These are phyloP conservation scores for Aspergillus ruber DNA, from an alignment of 2,329 filamentous ascomycete genomes.

Conservation along the genomic window DNA sequence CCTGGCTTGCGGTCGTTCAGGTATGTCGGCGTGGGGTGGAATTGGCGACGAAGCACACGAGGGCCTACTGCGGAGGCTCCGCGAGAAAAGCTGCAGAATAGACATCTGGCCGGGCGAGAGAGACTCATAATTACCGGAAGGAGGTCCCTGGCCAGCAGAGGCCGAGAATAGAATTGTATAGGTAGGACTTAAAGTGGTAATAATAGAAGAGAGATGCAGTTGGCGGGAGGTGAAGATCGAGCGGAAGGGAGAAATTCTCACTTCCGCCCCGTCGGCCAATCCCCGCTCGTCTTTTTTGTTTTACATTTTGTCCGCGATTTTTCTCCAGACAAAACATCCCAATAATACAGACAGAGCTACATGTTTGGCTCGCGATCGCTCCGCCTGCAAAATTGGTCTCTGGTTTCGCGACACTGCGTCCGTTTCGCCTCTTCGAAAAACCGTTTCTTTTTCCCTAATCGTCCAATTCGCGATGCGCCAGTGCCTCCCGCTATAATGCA, in stretches of 20 bases:
- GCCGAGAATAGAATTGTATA: slow-evolving; percentile 8
- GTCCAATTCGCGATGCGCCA: slow-evolving; percentile 12
- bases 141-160: slow-evolving; percentile 24
- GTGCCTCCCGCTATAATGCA: slow-evolving; percentile 20
- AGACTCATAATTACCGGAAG: slow-evolving; percentile 40
- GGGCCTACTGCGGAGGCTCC: slow-evolving; percentile 30
- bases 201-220: neutral
- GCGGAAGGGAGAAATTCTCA: neutral
- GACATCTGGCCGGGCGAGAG: slow-evolving; percentile 44
- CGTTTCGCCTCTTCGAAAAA: slow-evolving; percentile 1
- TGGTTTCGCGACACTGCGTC: neutral
- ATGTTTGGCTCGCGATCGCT: neutral
- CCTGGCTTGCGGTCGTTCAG: slow-evolving; percentile 35
- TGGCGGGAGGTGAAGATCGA: neutral
- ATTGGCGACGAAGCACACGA: slow-evolving; percentile 42
- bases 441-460: neutral
- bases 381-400: neutral
- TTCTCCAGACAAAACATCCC: neutral
- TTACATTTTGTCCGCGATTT: neutral
- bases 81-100: slow-evolving; percentile 45
- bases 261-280: slow-evolving; percentile 11
- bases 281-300: slow-evolving; percentile 13
- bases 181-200: slow-evolving; percentile 6
- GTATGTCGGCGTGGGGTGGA: slow-evolving; percentile 40
- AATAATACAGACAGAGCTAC: neutral